Conservation (phyloP, 176 grass and related monocot genomes). For the Musa beccarii region DNA sequence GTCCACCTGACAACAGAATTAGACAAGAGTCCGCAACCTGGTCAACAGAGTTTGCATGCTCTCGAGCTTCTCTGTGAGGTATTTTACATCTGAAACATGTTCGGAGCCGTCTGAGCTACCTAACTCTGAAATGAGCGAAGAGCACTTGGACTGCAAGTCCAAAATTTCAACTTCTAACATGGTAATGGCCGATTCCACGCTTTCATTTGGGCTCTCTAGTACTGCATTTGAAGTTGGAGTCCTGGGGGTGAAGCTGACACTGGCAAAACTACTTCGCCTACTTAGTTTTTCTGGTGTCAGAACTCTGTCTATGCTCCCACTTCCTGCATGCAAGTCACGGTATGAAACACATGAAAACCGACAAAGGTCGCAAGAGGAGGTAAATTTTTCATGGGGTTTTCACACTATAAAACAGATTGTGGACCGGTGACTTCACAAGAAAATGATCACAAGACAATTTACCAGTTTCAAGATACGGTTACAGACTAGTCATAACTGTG, state of each 20-base stretch:
- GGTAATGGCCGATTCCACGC: constrained; percentile 55
- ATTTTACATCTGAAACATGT: constrained; percentile 31
- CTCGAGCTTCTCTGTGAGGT: constrained; percentile 61
- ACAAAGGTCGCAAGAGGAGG: not conserved
- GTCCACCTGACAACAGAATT: not conserved
- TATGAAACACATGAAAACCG: not conserved
- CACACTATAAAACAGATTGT: not conserved
- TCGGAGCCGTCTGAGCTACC: constrained; percentile 29
- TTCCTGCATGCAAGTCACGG: constrained; percentile 40
- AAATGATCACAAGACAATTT: not conserved
- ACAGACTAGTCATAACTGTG: not conserved
- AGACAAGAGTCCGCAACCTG: constrained; percentile 37
- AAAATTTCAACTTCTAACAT: constrained; percentile 57
- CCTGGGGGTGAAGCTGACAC: constrained; percentile 39
- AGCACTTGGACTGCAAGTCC: constrained; percentile 66
- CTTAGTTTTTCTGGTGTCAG: constrained; percentile 60
- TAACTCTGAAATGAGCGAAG: constrained; percentile 34
- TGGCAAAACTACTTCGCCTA: constrained; percentile 81
- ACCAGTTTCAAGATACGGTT: not conserved
- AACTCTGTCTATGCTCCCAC: constrained; percentile 58
- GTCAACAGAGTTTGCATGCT: constrained; percentile 73
- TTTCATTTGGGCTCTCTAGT: constrained; percentile 30
- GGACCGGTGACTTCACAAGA: not conserved
- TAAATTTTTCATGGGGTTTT: not conserved
- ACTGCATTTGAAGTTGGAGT: constrained; percentile 39